Conservation (phyloP, 2,329 filamentous ascomycete species). For the Fusarium keratoplasticum region DNA sequence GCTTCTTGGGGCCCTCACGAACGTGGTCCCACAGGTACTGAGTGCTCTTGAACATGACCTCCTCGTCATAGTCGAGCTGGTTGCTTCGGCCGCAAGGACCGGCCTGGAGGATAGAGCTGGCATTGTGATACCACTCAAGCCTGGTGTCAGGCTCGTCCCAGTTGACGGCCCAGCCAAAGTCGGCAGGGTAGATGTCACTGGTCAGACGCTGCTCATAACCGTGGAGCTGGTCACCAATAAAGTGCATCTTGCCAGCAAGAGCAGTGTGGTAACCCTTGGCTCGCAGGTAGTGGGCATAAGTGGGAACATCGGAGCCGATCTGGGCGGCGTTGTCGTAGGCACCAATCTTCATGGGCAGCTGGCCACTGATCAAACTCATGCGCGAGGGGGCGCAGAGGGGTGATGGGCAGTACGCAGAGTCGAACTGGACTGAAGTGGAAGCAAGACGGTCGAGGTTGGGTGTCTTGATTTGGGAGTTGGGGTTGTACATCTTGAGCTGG, state of each 20-base stretch:
- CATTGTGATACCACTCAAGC: constrained; percentile 96
- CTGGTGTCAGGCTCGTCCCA: constrained; percentile 91
- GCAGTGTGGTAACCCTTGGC: constrained; percentile 89
- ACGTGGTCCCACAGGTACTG: constrained; percentile 94
- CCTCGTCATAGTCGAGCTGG: constrained; percentile 95
- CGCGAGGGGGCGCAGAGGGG: constrained; percentile 92
- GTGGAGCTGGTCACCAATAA: constrained; percentile 93
- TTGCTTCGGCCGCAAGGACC: constrained; percentile 91
- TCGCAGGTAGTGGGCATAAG: constrained; percentile 92
- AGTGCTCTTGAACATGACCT: constrained; percentile 91
- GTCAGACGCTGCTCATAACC: constrained; percentile 93
- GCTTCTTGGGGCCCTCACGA: constrained; percentile 76
- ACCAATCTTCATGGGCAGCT: constrained; percentile 90
- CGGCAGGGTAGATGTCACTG: constrained; percentile 94
- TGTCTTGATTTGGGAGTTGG: constrained; percentile 88
- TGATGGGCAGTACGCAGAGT: constrained; percentile 94
- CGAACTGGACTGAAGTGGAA: constrained; percentile 85
- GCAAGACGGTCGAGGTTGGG: constrained; percentile 89
- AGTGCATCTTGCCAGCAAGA: constrained; percentile 97
- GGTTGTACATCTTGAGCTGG: constrained; percentile 91
- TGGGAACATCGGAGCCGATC: constrained; percentile 85
- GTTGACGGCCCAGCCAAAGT: constrained; percentile 95
- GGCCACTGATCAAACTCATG: constrained; percentile 94
- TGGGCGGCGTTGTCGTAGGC: constrained; percentile 93
- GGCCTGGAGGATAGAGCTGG: constrained; percentile 91